phyloP scores from a whole-genome alignment of 2,329 filamentous ascomycete species.

The Hymenoscyphus fraxineus region DNA sequence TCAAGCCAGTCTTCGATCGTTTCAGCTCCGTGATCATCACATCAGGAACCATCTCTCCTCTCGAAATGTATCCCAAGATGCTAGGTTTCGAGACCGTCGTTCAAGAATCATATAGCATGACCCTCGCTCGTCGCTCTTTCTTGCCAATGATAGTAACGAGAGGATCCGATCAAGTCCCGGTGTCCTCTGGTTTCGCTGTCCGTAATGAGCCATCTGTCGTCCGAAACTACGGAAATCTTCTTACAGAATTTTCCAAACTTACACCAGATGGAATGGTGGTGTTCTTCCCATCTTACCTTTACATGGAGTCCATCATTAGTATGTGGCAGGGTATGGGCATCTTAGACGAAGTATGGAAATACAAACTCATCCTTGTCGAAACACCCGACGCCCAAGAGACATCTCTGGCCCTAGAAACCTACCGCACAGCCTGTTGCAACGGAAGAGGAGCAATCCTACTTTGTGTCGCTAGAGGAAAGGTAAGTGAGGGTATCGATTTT shows the following conservation, averaged over 20 bases:
- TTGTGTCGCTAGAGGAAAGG: conserved; percentile 94
- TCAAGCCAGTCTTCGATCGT: conserved; percentile 94
- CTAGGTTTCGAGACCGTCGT: conserved; percentile 88
- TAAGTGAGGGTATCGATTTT: conserved; percentile 97
- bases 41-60: conserved; percentile 90
- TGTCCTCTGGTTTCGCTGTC: conserved; percentile 92
- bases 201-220: conserved; percentile 96
- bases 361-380: conserved; percentile 96
- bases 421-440: conserved; percentile 95
- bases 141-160: conserved; percentile 96
- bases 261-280: conserved; percentile 98
- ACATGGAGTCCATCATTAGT: conserved; percentile 98
- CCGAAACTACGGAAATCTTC: conserved; percentile 87
- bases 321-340: conserved; percentile 99
- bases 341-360: conserved; percentile 96
- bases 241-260: conserved; percentile 93
- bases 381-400: conserved; percentile 97
- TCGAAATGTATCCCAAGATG: conserved; percentile 99
- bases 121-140: conserved; percentile 88
- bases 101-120: conserved; percentile 97
- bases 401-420: conserved; percentile 90
- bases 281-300: conserved; percentile 97
- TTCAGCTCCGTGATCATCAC: conserved; percentile 99
- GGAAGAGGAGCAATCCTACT: conserved; percentile 89
- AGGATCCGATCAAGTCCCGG: conserved; percentile 87